phyloP scores from a whole-genome alignment of 306 rosid genomes.

The Dryas alaskensis region DNA sequence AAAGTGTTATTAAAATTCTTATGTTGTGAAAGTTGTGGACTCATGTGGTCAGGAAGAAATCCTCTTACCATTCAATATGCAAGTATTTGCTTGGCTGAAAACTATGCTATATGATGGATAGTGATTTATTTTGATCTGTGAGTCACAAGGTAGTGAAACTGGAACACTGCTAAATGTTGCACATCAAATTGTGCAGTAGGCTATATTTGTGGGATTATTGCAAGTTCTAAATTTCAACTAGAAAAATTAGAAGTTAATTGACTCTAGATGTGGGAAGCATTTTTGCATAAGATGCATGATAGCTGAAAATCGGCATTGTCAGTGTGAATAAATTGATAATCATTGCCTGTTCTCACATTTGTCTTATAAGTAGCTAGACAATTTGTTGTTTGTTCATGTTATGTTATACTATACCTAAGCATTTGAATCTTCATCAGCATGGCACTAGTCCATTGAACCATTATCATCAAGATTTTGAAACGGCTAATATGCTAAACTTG shows the following conservation, averaged over 20 bases:
- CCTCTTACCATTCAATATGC: neutral
- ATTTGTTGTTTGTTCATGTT: neutral
- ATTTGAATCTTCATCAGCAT: neutral
- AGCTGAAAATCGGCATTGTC: neutral
- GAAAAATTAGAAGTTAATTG: neutral
- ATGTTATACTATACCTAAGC: neutral
- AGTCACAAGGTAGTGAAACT: neutral
- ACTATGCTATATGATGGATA: neutral
- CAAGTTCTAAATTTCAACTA: neutral
- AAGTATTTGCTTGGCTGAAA: neutral
- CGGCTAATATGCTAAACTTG: neutral
- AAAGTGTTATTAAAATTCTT: neutral
- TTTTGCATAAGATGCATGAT: neutral
- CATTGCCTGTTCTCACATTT: neutral
- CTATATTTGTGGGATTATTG: neutral
- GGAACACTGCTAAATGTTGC: neutral
- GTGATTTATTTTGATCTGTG: neutral
- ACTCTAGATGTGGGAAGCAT: neutral
- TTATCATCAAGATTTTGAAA: conserved; percentile 3
- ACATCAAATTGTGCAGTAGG: neutral
- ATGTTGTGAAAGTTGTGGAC: neutral
- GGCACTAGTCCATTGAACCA: neutral
- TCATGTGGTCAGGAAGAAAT: neutral
- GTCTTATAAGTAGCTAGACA: neutral
- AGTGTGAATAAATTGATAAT: neutral